Conservation (phyloP, 2,329 filamentous ascomycete genomes). For the Colletotrichum somersetense region DNA sequence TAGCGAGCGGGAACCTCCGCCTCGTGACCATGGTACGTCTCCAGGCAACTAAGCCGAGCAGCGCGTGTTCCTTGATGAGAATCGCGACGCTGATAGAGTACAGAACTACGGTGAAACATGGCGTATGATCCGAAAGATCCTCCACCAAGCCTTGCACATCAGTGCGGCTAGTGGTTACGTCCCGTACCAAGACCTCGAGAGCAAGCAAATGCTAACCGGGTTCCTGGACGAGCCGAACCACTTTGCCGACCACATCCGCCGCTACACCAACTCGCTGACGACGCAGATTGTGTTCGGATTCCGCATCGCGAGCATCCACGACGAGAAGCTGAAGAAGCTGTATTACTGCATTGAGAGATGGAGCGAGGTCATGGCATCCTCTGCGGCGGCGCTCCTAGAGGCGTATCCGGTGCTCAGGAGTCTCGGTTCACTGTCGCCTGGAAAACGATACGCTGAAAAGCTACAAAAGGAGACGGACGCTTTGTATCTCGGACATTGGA, state of each 20-base stretch:
- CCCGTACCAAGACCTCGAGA: conserved; percentile 54
- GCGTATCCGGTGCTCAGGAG: conserved; percentile 57
- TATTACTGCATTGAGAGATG: conserved; percentile 53
- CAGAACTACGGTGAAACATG: conserved; percentile 32
- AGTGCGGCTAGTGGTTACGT: conserved; percentile 57
- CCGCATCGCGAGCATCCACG: conserved; percentile 56
- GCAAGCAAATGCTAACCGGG: conserved; percentile 59
- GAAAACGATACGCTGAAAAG: conserved; percentile 50
- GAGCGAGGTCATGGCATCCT: conserved; percentile 56
- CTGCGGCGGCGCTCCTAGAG: conserved; percentile 58
- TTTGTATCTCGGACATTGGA: conserved; percentile 41
- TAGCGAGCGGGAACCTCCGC: conserved; percentile 18
- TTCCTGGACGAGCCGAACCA: conserved; percentile 51
- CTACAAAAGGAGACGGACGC: conserved; percentile 46
- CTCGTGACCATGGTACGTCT: conserved; percentile 24
- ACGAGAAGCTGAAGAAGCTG: conserved; percentile 58
- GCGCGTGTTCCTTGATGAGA: neutral
- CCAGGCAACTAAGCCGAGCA: too few species aligned
- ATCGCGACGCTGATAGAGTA: neutral
- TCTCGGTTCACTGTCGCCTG: conserved; percentile 33
- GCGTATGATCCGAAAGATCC: conserved; percentile 45
- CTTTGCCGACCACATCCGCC: conserved; percentile 59
- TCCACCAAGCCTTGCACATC: conserved; percentile 56
- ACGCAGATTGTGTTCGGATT: conserved; percentile 65
- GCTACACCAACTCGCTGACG: conserved; percentile 63